Evolutionary conservation across 768 basidiomycete species (phyloP).

Genomic region (Podaxis mareebaensis): DNA sequence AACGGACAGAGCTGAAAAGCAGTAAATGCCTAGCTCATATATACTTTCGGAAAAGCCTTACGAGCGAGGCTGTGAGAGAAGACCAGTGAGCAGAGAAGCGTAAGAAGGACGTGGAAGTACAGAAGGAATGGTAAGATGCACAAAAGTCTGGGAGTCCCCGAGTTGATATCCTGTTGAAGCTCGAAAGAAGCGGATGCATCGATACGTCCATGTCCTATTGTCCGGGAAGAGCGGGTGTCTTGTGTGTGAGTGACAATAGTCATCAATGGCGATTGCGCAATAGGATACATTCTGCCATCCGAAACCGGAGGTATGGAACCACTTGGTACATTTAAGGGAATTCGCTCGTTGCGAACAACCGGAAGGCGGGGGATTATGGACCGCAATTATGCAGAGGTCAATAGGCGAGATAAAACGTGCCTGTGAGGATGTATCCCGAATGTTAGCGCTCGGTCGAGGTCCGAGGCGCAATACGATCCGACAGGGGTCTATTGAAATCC

Average conservation of each 20-base stretch:
- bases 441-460: neutral
- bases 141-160: constrained; percentile 5
- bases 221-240: too few relatives aligned
- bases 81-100: neutral
- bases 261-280: neutral
- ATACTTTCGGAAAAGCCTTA: constrained; percentile 11
- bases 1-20: neutral
- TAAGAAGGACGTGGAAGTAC: neutral
- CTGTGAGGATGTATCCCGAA: neutral
- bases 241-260: neutral
- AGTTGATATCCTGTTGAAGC: neutral
- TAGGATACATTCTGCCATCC: neutral
- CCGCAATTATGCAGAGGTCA: neutral
- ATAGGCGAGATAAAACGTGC: neutral
- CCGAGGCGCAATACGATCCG: neutral
- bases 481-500: neutral
- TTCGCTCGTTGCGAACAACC: neutral
- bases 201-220: neutral
- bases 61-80: constrained; percentile 5
- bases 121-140: neutral
- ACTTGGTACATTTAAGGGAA: neutral
- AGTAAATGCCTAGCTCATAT: neutral
- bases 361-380: neutral
- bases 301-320: neutral
- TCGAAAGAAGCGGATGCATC: neutral